Base-by-base conservation (phyloP, 2,329 filamentous ascomycete species). In the Phyllosticta paracitricarpa region DNA sequence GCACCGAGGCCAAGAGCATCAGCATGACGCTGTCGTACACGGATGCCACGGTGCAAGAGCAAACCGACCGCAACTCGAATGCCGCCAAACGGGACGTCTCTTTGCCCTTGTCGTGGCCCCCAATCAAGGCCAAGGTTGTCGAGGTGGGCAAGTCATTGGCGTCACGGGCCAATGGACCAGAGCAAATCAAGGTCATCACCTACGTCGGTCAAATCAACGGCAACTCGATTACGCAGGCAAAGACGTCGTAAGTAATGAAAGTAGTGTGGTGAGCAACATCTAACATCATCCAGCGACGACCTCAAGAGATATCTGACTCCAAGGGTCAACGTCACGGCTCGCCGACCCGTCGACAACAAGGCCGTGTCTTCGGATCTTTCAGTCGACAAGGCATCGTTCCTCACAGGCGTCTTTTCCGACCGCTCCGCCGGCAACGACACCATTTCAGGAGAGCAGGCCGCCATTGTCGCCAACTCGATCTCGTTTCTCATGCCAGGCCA, bases 201-300 rank as follows among this genome's bases (percentile, higher is more conserved):
- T 88, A 90, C 67, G 79, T 89, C 33, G 88, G 88, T 17, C 81
- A 86, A 72, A 84, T 91, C 68, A 84, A 88, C 71, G 68, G 77
- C 59, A 74, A 79, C 59, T 70, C 81, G 55, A 79, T 89, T 78
- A 70, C 74, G 2, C 70, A 76, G 0, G 76, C 79, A 30, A 82
- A 87, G 78, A 81, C 80, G 63, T 81, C 82, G 87, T 89, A 79
- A 76, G 86, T 73, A 35, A 51, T 52, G 26, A 26, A 4, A 17
- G 14, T 17, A 40, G 5, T 30, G 4, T 28, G 5, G 10, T 35
- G 48, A 54, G n/a, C 8, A 7, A 19, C 54, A 10, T 9, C 2
- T 59, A 17, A 19, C 3, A 22, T 14, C 54, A 12, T 7, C 6
- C 64, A 87, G 83, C 73, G 79, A 79, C 30, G 73, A 81, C 35